A percentile compares a stretch with the other conserved stretches of the same genome.
Evolutionary conservation across 2,329 filamentous ascomycete genomes (phyloP).

Genomic region (Xylariales sp.): DNA sequence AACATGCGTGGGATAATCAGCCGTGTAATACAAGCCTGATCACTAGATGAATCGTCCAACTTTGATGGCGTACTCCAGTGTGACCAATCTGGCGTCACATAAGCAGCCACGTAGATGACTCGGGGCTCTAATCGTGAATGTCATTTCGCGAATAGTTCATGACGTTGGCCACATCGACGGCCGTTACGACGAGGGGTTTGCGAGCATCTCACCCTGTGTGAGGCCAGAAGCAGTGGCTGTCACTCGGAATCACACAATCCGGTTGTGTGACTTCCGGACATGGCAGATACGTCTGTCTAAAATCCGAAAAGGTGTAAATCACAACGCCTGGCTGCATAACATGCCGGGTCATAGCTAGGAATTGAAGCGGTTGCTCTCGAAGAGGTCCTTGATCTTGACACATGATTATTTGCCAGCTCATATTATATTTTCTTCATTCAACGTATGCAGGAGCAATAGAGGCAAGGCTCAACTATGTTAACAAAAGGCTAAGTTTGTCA

Average conservation of each 20-base stretch:
- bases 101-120: constrained; percentile 3
- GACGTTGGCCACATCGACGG: background rate
- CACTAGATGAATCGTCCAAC: background rate
- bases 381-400: background rate
- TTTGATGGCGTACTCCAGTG: background rate
- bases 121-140: background rate
- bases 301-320: constrained; percentile 3
- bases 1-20: background rate
- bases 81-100: constrained; percentile 4
- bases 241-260: constrained; percentile 16
- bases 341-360: constrained; percentile 11
- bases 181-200: background rate
- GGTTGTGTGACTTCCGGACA: constrained; percentile 23
- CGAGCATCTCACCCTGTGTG: background rate
- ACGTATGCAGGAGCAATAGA: background rate
- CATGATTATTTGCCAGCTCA: background rate
- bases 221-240: constrained; percentile 13
- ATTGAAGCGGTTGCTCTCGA: background rate
- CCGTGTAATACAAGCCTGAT: background rate
- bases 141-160: constrained; percentile 6
- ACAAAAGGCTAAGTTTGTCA: background rate
- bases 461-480: background rate
- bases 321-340: constrained; percentile 25
- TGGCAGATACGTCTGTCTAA: constrained; percentile 6
- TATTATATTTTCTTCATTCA: background rate